Evolutionary conservation across 352 stramenopile genomes (phyloP), one percentile per base, ranked within the genome.

Genomic region (Thalassiosira oceanica): DNA sequence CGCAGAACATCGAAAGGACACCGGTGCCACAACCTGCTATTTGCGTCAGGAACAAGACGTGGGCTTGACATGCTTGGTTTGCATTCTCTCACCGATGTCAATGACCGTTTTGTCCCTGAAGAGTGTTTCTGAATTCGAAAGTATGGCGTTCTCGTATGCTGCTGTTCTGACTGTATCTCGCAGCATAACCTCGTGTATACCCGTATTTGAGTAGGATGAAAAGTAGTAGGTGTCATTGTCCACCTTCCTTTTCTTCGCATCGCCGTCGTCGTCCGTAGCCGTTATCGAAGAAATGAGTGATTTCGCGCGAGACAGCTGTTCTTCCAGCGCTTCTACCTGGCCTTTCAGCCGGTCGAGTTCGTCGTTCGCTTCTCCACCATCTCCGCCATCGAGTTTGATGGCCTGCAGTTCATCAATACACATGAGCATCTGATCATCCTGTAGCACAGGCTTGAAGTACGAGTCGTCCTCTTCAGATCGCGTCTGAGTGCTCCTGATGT

Each of bases 141-240:
- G 69, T 55, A 98, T 98, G 36, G 93, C 92, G 65, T 97, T 93
- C 88, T 96, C 96, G 77, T 98, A 98, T 13, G 93, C 91, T 57
- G 95, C 92, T 20, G 95, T 98, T 49, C 95, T 85, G 27, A 97
- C 93, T 18, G 92, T 86, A 65, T 98, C 94, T 65, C 96, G 96
- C 37, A 97, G 90, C 94, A 98, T 97, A 57, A 96, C 94, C 70
- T 98, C 93, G 83, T 98, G 95, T 65, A 98, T 98, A 35, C 92
- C 91, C 72, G 96, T 96, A 83, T 98, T 92, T 48, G 94, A 96
- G 81, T 98, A 98, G 56, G 90, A 96, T 76, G 97, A 87, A 84
- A 97, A 97, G 81, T 98, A 98, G 74, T 97, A 97, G 2, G 76
- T 83, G 53, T 89, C 79, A 46, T 89, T 88, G 52, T 89, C 82